Evolutionary conservation across 1,284 basidiomycete species (phyloP), one percentile per base, ranked within the genome.

Genomic region (Omphalotus olearius): DNA sequence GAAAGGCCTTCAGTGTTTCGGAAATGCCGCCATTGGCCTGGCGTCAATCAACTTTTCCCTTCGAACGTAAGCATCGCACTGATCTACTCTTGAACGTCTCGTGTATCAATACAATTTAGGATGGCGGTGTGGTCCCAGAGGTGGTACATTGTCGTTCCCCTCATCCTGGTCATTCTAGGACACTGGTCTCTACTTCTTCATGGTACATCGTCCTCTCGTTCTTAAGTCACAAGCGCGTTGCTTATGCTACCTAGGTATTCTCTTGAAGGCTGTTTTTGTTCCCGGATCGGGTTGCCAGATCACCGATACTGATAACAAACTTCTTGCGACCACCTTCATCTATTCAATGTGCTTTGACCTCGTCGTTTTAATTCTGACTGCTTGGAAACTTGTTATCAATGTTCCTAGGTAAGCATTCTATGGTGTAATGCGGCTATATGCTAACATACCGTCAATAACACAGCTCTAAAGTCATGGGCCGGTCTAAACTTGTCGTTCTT

Each of bases 1-100:
- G 14, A n/a, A 26, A 10, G 23, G 41, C 44, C 49, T 36, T 26
- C 38, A 73, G 71, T 64, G 65, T 47, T 68, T 83, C 49, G 88
- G 87, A 10, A 87, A 88, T 64, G 75, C 82, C 6, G 71, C 88
- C 5, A 80, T 88, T 40, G 88, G 88, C 9, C 71, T 89, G 3
- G 85, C 88, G 6, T 88, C 85, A 61, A 80, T 89, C 61, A 89
- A 90, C 61, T 74, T 90, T n/a, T 88, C 86, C 4, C 73, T 90
- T 46, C 72, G 87, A 60, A 89, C 87, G 82, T 85, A 65, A 55
- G 82, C 30, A 9, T 13, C 4, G 7, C 30, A 33, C 30, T 13
- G 7, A 33, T 9, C 30, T 9, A 71, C 11, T 52, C 55, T 51
- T 44, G 25, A 33, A 39, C n/a, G n/a, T n/a, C 18, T 35, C 23